phyloP scores from a whole-genome alignment of 371 early-diverging fungal genomes.

The Mucor racemosus region DNA sequence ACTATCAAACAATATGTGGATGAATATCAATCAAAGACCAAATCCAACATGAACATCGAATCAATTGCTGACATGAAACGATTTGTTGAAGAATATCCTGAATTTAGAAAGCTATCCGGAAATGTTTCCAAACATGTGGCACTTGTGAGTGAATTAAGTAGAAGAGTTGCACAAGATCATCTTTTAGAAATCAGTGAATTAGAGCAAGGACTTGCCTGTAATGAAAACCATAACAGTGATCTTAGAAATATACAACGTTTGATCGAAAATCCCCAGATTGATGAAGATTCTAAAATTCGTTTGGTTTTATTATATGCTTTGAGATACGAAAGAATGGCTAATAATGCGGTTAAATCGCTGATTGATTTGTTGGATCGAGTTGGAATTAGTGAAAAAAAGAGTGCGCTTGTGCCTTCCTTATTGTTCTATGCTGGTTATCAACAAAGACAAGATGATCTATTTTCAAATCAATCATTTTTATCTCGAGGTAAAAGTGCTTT shows the following conservation, averaged over 20 bases:
- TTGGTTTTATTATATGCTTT: slow-evolving; percentile 86
- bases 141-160: slow-evolving; percentile 89
- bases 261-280: slow-evolving; percentile 66
- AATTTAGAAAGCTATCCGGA: slow-evolving; percentile 91
- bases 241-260: slow-evolving; percentile 76
- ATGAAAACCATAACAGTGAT: slow-evolving; percentile 82
- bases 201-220: slow-evolving; percentile 93
- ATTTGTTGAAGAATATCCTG: slow-evolving; percentile 97
- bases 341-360: slow-evolving; percentile 70
- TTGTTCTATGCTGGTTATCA: slow-evolving; percentile 81
- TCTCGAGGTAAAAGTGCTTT: slow-evolving; percentile 82
- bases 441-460: slow-evolving; percentile 88
- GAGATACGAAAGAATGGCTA: slow-evolving; percentile 83
- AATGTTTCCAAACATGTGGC: slow-evolving; percentile 98
- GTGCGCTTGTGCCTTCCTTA: slow-evolving; percentile 74
- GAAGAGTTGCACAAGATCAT: slow-evolving; percentile 73
- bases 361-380: slow-evolving; percentile 68
- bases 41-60: slow-evolving; percentile 89
- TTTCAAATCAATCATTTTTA: slow-evolving; percentile 83
- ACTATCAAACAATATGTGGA: slow-evolving; percentile 93
- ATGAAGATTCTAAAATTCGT: slow-evolving; percentile 78
- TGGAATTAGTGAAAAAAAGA: slow-evolving; percentile 75
- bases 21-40: slow-evolving; percentile 88
- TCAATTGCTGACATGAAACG: slow-evolving; percentile 97
- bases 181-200: slow-evolving; percentile 89